phyloP scores from a whole-genome alignment of 306 rosid genomes.

The Sesbania bispinosa region DNA sequence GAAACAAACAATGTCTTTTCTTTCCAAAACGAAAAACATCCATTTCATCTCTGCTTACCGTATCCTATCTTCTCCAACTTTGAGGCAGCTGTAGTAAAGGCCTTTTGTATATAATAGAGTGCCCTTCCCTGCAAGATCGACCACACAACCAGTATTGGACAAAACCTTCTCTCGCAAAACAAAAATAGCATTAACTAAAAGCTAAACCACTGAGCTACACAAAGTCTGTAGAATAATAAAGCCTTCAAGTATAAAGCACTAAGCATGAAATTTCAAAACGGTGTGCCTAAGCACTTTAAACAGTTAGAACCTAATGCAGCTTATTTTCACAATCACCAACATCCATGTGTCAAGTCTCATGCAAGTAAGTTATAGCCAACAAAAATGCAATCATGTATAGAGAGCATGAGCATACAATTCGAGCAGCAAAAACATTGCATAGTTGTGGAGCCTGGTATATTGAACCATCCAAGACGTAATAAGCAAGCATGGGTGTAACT shows the following conservation, averaged over 20 bases:
- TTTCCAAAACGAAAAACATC: background rate
- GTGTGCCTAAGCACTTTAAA: background rate
- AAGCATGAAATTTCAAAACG: background rate
- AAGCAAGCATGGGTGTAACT: slow-evolving; percentile 79
- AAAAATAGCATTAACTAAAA: background rate
- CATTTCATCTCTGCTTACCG: slow-evolving; percentile 35
- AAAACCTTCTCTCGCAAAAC: background rate
- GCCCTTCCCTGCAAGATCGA: slow-evolving; percentile 69
- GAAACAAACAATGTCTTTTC: background rate
- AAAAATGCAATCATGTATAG: background rate
- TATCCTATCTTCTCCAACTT: slow-evolving; percentile 96
- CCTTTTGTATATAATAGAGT: slow-evolving; percentile 73
- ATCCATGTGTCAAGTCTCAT: background rate
- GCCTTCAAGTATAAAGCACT: background rate
- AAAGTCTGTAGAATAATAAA: background rate
- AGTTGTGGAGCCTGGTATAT: slow-evolving; percentile 94
- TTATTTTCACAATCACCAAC: background rate
- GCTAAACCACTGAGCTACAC: background rate
- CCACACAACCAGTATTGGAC: slow-evolving; percentile 26
- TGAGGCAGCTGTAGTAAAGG: slow-evolving; percentile 83
- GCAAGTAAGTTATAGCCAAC: background rate
- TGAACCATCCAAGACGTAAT: slow-evolving; percentile 85
- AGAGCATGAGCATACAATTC: slow-evolving; percentile 51
- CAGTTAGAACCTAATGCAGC: slow-evolving; percentile 2
- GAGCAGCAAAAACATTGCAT: slow-evolving; percentile 85